phyloP scores from a whole-genome alignment of 805 yeast genomes.

The Crinitomyces ghanaensis region DNA sequence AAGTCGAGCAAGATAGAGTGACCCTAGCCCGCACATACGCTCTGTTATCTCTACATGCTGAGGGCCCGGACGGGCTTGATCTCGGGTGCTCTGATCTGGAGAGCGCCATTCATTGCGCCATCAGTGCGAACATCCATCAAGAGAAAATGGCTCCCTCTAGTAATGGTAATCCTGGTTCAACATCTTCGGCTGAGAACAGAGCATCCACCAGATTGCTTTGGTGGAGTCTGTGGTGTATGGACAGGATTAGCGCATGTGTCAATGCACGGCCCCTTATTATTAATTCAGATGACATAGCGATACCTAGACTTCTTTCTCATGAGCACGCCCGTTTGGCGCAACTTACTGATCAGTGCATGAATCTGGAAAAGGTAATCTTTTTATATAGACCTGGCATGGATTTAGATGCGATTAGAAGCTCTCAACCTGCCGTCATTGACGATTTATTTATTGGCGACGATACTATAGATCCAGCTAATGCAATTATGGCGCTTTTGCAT shows the following conservation, averaged over 20 bases:
- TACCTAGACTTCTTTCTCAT: constrained; percentile 19
- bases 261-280: constrained; percentile 31
- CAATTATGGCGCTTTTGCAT: constrained; percentile 21
- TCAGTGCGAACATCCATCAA: constrained; percentile 31
- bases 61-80: constrained; percentile 31
- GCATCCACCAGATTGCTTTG: constrained; percentile 24
- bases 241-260: constrained; percentile 29
- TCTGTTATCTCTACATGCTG: constrained; percentile 29
- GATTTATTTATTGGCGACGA: constrained; percentile 18
- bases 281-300: constrained; percentile 30
- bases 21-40: constrained; percentile 29
- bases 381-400: constrained; percentile 27
- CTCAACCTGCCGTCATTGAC: constrained; percentile 21
- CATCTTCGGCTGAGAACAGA: too few species aligned
- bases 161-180: too few species aligned
- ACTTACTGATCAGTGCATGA: constrained; percentile 24
- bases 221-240: constrained; percentile 33
- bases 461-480: constrained; percentile 17
- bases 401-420: neutral
- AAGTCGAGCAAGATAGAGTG: constrained; percentile 30
- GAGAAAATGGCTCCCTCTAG: too few species aligned
- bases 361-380: constrained; percentile 29
- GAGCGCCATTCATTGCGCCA: constrained; percentile 30
- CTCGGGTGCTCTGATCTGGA: constrained; percentile 28
- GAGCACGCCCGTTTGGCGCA: constrained; percentile 24